Base-by-base conservation (phyloP, 148 eudicot species). In the Chenopodium quinoa region DNA sequence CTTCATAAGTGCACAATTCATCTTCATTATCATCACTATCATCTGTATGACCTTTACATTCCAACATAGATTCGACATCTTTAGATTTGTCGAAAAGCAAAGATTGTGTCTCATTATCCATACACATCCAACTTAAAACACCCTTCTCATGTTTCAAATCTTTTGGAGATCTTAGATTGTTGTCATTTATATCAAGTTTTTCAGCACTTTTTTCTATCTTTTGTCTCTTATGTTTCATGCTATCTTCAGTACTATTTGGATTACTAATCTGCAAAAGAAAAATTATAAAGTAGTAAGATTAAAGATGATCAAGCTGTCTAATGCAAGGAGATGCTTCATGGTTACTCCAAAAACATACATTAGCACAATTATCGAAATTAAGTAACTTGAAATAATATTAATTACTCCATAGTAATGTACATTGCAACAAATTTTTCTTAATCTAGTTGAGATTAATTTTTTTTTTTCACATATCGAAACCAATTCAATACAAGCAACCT, bases 211-310 rank as follows among this genome's bases (percentile, higher is more conserved):
- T 46, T 63, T 75, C 80, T 50, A 8, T 52, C 75, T 80, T 79
- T 64, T 76, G 87, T 79, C 80, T 85, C 80, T 82, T 85, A 71
- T 69, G 87, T 79, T 79, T 85, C 80, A 79, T 85, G 75, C 66
- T 79, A 44, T 71, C 80, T 37, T 70, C 79, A 48, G 32, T 60
- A 75, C 23, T 60, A 17, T 22, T 46, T 7, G 70, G 58, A 64
- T 65, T 54, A 9, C n/a, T 64, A 29, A 31, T 76, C 87, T 85
- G 82, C 19, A 46, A 85, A 63, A 44, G 9, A 69, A 6, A 10
- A 50, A 11, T 12, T 50, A 50, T 3, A 10, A 50, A 50, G 54
- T 14, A 50, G 3, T 48, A 48, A 40, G 11, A 10, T 9, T 48
- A 48, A 48, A 48, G 14, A 9, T 48, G 52, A 48, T 48, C 52